Evolutionary conservation across 1,284 basidiomycete genomes (phyloP).

Genomic region (Ganoderma multipileum): DNA sequence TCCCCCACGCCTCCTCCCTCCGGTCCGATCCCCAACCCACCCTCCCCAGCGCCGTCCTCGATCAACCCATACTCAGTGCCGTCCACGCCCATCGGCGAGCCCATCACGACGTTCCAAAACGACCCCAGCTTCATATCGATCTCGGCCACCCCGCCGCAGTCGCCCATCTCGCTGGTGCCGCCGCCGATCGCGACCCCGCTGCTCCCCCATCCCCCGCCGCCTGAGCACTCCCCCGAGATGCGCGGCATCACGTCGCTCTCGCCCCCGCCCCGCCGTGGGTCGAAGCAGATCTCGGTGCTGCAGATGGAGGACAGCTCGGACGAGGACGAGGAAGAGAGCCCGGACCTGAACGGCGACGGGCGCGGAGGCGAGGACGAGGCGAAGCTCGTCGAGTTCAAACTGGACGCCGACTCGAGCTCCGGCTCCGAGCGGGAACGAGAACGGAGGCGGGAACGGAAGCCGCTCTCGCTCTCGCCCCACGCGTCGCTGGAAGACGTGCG

Average conservation of each 20-base stretch:
- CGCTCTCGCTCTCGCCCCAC: constrained; percentile 28
- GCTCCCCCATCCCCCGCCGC: constrained; percentile 32
- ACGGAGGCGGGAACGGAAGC: constrained; percentile 20
- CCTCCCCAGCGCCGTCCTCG: constrained; percentile 34
- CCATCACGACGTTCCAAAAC: constrained; percentile 58
- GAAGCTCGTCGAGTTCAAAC: constrained; percentile 6
- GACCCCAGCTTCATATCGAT: constrained; percentile 66
- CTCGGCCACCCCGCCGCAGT: constrained; percentile 47
- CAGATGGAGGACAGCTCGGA: constrained; percentile 34
- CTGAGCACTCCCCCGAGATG: constrained; percentile 43
- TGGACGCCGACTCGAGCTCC: background rate
- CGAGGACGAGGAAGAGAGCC: constrained; percentile 20
- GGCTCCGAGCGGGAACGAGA: background rate
- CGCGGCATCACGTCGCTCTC: constrained; percentile 60
- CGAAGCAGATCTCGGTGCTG: constrained; percentile 44
- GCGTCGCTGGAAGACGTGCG: constrained; percentile 32
- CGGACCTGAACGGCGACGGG: background rate
- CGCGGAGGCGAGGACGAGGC: background rate
- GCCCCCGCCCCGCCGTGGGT: constrained; percentile 65
- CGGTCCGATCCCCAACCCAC: constrained; percentile 31
- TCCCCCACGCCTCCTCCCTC: constrained; percentile 42
- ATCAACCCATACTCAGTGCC: constrained; percentile 38
- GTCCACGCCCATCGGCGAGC: constrained; percentile 59
- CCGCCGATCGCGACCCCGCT: constrained; percentile 25
- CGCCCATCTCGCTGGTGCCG: constrained; percentile 25